Conservation (phyloP, 1,139 yeast genomes). For the Diutina pseudorugosa region DNA sequence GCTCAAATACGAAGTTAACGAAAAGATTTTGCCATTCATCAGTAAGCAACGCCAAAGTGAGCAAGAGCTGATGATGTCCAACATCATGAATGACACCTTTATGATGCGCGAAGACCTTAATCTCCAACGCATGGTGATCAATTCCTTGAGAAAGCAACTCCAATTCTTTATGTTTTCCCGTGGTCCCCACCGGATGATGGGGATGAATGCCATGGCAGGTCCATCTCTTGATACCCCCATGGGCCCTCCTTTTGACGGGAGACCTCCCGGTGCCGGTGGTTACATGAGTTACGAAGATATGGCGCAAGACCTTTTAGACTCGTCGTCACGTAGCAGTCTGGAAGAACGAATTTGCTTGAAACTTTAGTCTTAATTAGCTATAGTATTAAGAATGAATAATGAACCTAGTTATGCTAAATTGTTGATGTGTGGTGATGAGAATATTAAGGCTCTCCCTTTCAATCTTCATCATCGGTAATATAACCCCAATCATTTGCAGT, state of each 20-base stretch:
- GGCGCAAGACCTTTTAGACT: neutral
- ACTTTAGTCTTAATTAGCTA: neutral
- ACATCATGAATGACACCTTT: conserved; percentile 30
- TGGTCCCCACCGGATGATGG: conserved; percentile 1
- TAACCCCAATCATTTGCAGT: neutral
- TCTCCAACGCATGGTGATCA: conserved; percentile 31
- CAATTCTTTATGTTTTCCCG: conserved; percentile 29
- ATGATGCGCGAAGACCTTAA: conserved; percentile 38
- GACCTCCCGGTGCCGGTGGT: neutral
- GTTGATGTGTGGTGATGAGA: neutral
- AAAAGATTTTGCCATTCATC: conserved; percentile 27
- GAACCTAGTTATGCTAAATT: neutral
- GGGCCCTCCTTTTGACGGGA: neutral
- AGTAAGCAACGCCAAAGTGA: conserved; percentile 12
- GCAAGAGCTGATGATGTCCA: conserved; percentile 15
- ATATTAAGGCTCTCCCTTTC: neutral
- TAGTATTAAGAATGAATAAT: neutral
- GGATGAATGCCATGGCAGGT: neutral
- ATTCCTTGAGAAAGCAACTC: conserved; percentile 38
- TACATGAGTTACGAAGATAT: neutral
- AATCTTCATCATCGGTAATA: neutral
- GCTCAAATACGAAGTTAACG: conserved; percentile 30
- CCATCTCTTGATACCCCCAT: neutral
- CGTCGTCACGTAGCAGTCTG: neutral
- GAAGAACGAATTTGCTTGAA: conserved; percentile 1